A percentile compares a stretch with the other conserved stretches of the same genome.
Evolutionary conservation across 1,284 basidiomycete species (phyloP).

Genomic region (Tylopilus orsonianus): DNA sequence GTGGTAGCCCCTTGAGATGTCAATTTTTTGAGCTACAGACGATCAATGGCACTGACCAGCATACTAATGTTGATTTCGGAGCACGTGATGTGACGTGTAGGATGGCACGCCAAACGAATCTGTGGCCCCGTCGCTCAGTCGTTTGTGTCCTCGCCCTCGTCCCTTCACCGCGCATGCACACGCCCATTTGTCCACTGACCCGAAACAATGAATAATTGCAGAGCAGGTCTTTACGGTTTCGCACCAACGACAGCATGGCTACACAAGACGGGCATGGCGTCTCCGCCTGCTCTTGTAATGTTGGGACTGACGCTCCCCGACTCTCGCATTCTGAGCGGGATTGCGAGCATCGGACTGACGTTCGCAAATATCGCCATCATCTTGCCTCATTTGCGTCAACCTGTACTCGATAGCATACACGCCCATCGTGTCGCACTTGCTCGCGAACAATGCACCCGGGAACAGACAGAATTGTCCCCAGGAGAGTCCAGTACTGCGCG

Average conservation of each 20-base stretch:
- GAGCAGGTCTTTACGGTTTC: slow-evolving; percentile 30
- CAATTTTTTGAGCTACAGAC: too few relatives aligned
- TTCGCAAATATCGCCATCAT: slow-evolving; percentile 27
- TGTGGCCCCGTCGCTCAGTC: background rate
- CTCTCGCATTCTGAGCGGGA: slow-evolving; percentile 28
- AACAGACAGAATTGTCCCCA: background rate
- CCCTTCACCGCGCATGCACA: slow-evolving; percentile 1
- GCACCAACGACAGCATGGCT: slow-evolving; percentile 23
- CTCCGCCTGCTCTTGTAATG: slow-evolving; percentile 28
- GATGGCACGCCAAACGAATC: slow-evolving; percentile 11
- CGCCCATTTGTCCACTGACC: slow-evolving; percentile 4
- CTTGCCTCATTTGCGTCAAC: slow-evolving; percentile 27
- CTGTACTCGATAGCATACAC: slow-evolving; percentile 16
- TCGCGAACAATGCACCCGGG: background rate
- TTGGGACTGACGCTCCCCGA: slow-evolving; percentile 29
- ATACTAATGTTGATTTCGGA: slow-evolving; percentile 13
- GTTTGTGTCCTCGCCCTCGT: background rate
- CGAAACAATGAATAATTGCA: slow-evolving; percentile 23
- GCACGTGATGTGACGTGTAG: slow-evolving; percentile 27
- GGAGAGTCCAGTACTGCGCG: background rate
- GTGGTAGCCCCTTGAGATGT: too few relatives aligned
- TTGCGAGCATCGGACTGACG: slow-evolving; percentile 30
- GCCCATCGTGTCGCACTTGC: background rate
- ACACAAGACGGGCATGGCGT: slow-evolving; percentile 24
- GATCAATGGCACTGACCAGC: too few relatives aligned